Evolutionary conservation across 345 rosid genomes (phyloP).

Genomic region (Moringa oleifera): DNA sequence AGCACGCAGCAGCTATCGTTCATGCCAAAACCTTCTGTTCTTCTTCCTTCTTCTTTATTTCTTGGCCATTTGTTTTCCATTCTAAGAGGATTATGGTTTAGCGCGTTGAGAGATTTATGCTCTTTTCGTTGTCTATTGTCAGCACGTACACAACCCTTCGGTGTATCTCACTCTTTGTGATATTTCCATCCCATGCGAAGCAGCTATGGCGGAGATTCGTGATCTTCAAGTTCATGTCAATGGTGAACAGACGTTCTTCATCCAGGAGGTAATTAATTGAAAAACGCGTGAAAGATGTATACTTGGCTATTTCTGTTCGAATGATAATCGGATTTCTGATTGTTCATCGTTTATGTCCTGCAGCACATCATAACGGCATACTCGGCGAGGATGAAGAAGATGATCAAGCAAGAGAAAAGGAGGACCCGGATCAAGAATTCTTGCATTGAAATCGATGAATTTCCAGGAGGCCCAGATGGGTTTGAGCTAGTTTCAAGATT

Average conservation of each 20-base stretch:
- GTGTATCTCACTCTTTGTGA: too few relatives aligned
- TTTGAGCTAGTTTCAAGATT: slow-evolving; percentile 64
- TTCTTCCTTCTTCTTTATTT: too few relatives aligned
- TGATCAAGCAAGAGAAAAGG: slow-evolving; percentile 41
- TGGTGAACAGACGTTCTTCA: slow-evolving; percentile 43
- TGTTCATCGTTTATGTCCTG: slow-evolving; percentile 5
- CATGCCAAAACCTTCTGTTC: too few relatives aligned
- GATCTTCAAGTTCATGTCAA: slow-evolving; percentile 44
- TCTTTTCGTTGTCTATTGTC: too few relatives aligned
- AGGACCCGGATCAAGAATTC: slow-evolving; percentile 37
- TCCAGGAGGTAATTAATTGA: slow-evolving; percentile 41
- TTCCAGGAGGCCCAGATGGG: slow-evolving; percentile 68
- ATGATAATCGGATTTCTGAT: too few relatives aligned
- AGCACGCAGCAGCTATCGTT: too few relatives aligned
- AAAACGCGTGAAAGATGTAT: background rate
- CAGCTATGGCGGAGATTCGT: slow-evolving; percentile 41
- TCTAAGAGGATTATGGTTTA: too few relatives aligned
- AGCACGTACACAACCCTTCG: too few relatives aligned
- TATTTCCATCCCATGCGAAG: slow-evolving; percentile 26
- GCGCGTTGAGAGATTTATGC: too few relatives aligned
- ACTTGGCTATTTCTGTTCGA: background rate
- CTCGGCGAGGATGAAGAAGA: slow-evolving; percentile 52
- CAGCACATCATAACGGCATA: slow-evolving; percentile 51
- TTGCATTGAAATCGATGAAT: slow-evolving; percentile 33
- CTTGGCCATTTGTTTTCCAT: too few relatives aligned